A percentile compares a stretch with the other conserved stretches of the same genome.
Evolutionary conservation across 768 basidiomycete species (phyloP).

Genomic region (Pisolithus albus): DNA sequence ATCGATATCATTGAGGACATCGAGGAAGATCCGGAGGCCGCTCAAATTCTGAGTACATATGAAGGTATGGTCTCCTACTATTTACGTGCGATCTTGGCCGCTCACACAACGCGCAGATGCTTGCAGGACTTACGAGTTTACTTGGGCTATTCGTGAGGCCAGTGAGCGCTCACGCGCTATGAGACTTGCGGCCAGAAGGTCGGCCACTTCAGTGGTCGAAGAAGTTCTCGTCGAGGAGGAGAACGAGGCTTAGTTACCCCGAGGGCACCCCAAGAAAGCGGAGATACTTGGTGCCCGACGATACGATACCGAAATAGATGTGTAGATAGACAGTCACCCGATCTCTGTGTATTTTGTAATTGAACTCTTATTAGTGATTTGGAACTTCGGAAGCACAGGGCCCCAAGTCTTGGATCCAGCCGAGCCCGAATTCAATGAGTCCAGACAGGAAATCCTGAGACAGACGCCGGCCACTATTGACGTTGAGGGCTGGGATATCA

Average conservation of each 20-base stretch:
- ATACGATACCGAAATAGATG: too few species aligned
- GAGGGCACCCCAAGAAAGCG: too few species aligned
- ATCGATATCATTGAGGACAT: constrained; percentile 88
- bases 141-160: constrained; percentile 87
- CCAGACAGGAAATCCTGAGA: background rate
- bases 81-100: background rate
- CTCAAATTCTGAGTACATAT: constrained; percentile 75
- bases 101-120: constrained; percentile 48
- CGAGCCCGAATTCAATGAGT: background rate
- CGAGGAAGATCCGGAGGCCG: constrained; percentile 75
- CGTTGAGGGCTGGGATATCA: too few species aligned
- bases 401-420: background rate
- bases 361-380: too few species aligned
- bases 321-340: too few species aligned
- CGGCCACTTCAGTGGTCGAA: constrained; percentile 20
- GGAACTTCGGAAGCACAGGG: too few species aligned
- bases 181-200: constrained; percentile 33
- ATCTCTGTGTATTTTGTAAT: too few species aligned
- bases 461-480: too few species aligned
- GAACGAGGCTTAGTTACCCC: background rate
- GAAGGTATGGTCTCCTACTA: constrained; percentile 48
- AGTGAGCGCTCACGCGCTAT: constrained; percentile 57
- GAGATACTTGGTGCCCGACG: too few species aligned
- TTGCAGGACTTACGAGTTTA: constrained; percentile 82
- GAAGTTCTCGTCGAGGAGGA: constrained; percentile 22